Conservation (phyloP, 2,329 filamentous ascomycete species). For the Hypomyces rosellus region DNA sequence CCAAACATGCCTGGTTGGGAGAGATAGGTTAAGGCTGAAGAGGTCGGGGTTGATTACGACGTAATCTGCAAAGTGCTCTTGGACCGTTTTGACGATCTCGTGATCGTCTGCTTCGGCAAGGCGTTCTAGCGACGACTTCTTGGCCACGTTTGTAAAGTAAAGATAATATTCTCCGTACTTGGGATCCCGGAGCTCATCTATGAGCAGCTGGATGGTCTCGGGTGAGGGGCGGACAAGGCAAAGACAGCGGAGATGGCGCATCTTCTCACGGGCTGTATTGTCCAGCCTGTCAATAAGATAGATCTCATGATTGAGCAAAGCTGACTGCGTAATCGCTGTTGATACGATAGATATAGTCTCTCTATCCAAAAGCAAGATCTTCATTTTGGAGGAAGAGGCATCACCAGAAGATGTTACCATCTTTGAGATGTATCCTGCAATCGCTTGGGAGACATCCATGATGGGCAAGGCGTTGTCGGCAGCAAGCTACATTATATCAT, state of each 20-base stretch:
- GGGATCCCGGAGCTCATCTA: conserved; percentile 91
- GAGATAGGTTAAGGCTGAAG: conserved; percentile 69
- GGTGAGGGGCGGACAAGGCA: conserved; percentile 90
- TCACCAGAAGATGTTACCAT: conserved; percentile 76
- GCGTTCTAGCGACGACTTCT: conserved; percentile 90
- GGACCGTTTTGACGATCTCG: conserved; percentile 88
- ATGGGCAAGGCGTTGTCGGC: conserved; percentile 19
- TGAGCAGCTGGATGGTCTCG: conserved; percentile 85
- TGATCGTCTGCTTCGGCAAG: conserved; percentile 95
- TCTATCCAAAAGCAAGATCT: conserved; percentile 87
- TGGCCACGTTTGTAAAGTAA: conserved; percentile 96
- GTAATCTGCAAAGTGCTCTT: conserved; percentile 96
- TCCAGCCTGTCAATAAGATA: conserved; percentile 96
- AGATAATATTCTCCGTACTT: conserved; percentile 97
- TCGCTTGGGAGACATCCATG: conserved; percentile 93
- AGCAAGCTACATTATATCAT: conserved; percentile 9
- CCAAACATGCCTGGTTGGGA: conserved; percentile 74
- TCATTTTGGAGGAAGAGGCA: conserved; percentile 83
- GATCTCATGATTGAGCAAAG: conserved; percentile 90
- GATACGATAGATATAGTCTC: conserved; percentile 94
- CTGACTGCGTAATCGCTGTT: conserved; percentile 90
- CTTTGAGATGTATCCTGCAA: conserved; percentile 92
- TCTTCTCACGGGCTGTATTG: conserved; percentile 85
- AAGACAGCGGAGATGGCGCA: conserved; percentile 91
- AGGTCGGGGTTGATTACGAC: conserved; percentile 92